Base-by-base conservation (phyloP, 805 yeast genomes). In the Starmerella floris region DNA sequence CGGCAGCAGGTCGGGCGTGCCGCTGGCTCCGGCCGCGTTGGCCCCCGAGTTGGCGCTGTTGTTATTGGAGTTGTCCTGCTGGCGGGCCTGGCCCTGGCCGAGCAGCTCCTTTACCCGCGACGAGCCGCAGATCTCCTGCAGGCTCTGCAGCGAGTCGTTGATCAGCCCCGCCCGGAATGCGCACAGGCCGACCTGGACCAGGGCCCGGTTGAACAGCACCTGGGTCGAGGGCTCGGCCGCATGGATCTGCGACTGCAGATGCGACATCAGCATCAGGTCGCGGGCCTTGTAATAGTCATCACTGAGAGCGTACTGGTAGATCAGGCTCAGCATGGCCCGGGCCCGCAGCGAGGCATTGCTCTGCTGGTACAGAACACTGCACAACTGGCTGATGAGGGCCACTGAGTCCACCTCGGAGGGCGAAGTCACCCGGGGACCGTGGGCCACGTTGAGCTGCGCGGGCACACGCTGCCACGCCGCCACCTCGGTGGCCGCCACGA, bases 111-210 rank as follows among this genome's bases (percentile, higher is more conserved):
- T 85, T 56, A 82, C 76, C 57, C 93, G 77, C 51, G 77, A 76
- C 33, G 93, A 77, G 43, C 84, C 79, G 50, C 88, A 83, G 56
- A 91, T 74, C 65, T 91, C 98, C 57, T 77, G 81, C 53, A 91
- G 70, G 40, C 79, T 72, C 67, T 83, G 91, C 63, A 83, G 93
- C 44, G 91, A 70, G 60, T 91, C 97, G 54, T 71, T 73, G 56
- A 87, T 76, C 53, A 81, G 71, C 20, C 97, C 96, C 40, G 74
- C 65, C 62, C 95, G 77, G 78, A 91, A 91, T 15, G 98, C 97
- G 62, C 93, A 77, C 52, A 91, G 73, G 46, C 98, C 99, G 50
- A 93, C 73, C 66, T 91, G 98, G 49, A 84, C 96, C 50, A 91
- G 73, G 16, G 95, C 85, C 63, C 99, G 75, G 72, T 91, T 91